Evolutionary conservation across 306 rosid species (phyloP), one percentile per base, ranked within the genome.

Genomic region (Vachellia collinsii): DNA sequence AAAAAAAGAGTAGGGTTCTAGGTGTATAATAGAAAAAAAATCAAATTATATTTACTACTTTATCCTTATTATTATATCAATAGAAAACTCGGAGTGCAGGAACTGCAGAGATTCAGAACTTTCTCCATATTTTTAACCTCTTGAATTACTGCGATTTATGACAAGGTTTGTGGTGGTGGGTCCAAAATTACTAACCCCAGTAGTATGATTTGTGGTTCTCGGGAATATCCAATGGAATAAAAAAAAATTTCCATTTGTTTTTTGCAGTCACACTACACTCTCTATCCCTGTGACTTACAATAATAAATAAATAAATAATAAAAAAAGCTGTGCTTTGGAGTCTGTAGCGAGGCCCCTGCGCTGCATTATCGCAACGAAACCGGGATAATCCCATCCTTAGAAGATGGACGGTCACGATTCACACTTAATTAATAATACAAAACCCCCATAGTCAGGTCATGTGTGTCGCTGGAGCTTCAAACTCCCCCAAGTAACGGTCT

Each of bases 401-500:
- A 19, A 9, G 43, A 8, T 67, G 72, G 50, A 38, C 72, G 72
- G 50, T 67, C 72, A 39, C 0, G 72, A 67, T 67, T 39, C 34
- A 4, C 17, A 19, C 16, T 67, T 41, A 62, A 13, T 34, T 41
- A 62, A 13, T 34, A 61, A 25, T 20, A 22, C 22, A 58, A 53
- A 53, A 11, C 36, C 64, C 66, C 11, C 10, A 44, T 48, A 48
- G n/a, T 5, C 23, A 3, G 6, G 22, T 7, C 46, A 14, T 64
- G 44, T 37, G 43, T 3, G 41, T 62, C 41, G 39, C 38, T 4
- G 41, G 19, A 13, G 19, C 41, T 29, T 4, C 38, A 22, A 25
- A 25, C 12, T 62, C 68, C 34, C 72, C 16, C 0, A 39, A 39
- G 72, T 8, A 67, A 80, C 84, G 82, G 80, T 64, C 79, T 85